phyloP scores from a whole-genome alignment of 2,329 filamentous ascomycete genomes.

The Neonectria magnoliae region DNA sequence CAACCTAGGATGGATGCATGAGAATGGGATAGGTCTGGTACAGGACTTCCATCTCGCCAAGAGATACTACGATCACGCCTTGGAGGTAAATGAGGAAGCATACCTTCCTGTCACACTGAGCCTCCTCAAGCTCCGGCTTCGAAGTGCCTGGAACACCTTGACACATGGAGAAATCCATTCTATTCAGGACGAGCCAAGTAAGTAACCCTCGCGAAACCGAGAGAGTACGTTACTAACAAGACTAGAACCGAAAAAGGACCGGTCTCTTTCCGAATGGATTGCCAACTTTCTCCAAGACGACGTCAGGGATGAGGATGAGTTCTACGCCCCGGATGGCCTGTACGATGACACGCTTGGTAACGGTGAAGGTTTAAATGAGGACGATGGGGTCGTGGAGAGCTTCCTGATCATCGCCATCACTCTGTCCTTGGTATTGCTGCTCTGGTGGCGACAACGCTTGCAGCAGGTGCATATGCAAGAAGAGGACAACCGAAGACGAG shows the following conservation, averaged over 20 bases:
- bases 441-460: constrained; percentile 82
- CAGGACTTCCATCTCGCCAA: constrained; percentile 99
- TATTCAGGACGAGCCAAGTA: constrained; percentile 89
- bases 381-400: constrained; percentile 82
- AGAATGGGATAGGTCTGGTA: constrained; percentile 90
- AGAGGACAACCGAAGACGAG: constrained; percentile 46
- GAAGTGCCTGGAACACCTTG: constrained; percentile 94
- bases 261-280: constrained; percentile 87
- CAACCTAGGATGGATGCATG: constrained; percentile 99
- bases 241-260: constrained; percentile 74
- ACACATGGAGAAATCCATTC: constrained; percentile 92
- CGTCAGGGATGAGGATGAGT: constrained; percentile 72
- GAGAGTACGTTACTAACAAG: constrained; percentile 41
- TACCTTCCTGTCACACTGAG: constrained; percentile 93
- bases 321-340: constrained; percentile 60
- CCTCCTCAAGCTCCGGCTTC: constrained; percentile 81
- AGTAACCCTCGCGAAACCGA: constrained; percentile 43
- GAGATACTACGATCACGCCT: constrained; percentile 90
- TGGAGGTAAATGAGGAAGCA: constrained; percentile 91
- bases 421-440: constrained; percentile 76
- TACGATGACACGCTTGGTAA: constrained; percentile 66
- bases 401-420: constrained; percentile 84
- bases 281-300: constrained; percentile 82
- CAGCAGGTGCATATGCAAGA: constrained; percentile 64
- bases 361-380: constrained; percentile 72